phyloP scores from a whole-genome alignment of 73 alveolate species.

The Breviolum minutum region DNA sequence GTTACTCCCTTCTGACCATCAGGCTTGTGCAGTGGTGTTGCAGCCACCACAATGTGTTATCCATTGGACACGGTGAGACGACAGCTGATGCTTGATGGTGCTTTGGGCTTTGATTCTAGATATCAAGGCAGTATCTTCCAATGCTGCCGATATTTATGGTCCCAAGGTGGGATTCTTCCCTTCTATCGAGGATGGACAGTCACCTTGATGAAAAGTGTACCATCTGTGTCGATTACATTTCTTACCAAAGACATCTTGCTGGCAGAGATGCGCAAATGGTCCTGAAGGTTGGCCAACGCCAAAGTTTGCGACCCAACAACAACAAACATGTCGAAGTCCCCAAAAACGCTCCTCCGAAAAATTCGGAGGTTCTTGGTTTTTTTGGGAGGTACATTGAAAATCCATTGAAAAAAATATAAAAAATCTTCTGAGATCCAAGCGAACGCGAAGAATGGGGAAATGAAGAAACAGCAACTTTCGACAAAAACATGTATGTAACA shows the following conservation, averaged over 20 bases:
- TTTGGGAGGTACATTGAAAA: no score
- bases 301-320: no score
- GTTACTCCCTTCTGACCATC: neutral
- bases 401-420: no score
- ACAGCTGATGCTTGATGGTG: slow-evolving; percentile 88
- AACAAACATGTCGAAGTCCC: neutral
- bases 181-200: slow-evolving; percentile 67
- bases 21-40: slow-evolving; percentile 59
- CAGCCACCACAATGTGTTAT: slow-evolving; percentile 66
- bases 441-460: no score
- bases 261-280: neutral
- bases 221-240: slow-evolving; percentile 74
- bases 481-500: no score
- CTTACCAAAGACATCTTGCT: slow-evolving; percentile 62
- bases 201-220: slow-evolving; percentile 64
- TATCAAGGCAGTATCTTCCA: slow-evolving; percentile 26
- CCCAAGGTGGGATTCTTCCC: slow-evolving; percentile 15
- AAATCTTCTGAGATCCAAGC: no score
- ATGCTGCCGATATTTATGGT: slow-evolving; percentile 40
- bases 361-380: no score
- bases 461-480: no score
- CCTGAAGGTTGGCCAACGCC: neutral
- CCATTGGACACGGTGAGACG: slow-evolving; percentile 88
- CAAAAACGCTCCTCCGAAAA: no score
- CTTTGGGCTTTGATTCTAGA: slow-evolving; percentile 64